Evolutionary conservation across 257 asterid genomes (phyloP).

Genomic region (Hygrophila difformis): DNA sequence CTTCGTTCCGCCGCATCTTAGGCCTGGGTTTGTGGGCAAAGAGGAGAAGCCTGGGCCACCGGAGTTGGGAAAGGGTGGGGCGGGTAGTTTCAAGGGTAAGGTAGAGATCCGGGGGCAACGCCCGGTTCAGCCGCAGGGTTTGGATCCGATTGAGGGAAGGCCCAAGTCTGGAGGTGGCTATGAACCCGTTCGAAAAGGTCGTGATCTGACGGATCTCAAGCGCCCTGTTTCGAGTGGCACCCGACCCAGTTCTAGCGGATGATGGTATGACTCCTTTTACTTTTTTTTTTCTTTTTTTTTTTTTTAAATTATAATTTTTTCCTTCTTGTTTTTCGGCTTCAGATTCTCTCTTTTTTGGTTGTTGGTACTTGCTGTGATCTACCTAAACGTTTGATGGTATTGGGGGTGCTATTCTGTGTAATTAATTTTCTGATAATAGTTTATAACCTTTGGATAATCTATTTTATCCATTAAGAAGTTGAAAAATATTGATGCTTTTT

Average conservation of each 20-base stretch:
- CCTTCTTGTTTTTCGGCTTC: too few relatives aligned
- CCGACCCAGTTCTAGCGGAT: conserved; percentile 53
- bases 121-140: too few relatives aligned
- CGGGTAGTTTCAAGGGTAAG: conserved; percentile 24
- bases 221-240: conserved; percentile 54
- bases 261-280: conserved; percentile 27
- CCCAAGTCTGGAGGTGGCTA: conserved; percentile 75
- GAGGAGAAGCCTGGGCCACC: conserved; percentile 58
- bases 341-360: too few relatives aligned
- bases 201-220: conserved; percentile 34
- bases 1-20: conserved; percentile 74
- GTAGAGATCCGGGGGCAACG: conserved; percentile 23
- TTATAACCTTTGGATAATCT: too few relatives aligned
- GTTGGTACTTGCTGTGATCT: too few relatives aligned
- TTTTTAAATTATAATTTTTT: too few relatives aligned
- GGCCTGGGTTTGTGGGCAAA: conserved; percentile 74
- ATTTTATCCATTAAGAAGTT: too few relatives aligned
- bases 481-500: too few relatives aligned
- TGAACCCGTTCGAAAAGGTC: conserved; percentile 37
- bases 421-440: too few relatives aligned
- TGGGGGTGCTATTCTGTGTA: too few relatives aligned
- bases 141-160: conserved; percentile 34
- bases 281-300: too few relatives aligned
- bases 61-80: conserved; percentile 33
- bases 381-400: too few relatives aligned